phyloP scores from a whole-genome alignment of 2,329 filamentous ascomycete genomes.

The Metarhizium anisopliae region DNA sequence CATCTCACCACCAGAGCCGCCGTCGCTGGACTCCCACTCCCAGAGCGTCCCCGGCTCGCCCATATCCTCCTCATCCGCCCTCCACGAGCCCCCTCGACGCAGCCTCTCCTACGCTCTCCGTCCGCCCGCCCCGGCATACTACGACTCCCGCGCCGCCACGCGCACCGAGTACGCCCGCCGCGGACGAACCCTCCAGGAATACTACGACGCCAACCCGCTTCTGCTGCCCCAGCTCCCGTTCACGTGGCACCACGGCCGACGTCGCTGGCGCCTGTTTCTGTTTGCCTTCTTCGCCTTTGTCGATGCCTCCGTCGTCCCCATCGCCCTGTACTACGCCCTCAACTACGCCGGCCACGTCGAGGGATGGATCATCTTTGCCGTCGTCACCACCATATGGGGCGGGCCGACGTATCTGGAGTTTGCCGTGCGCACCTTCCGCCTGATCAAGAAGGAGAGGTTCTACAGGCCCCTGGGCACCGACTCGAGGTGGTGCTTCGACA shows the following conservation, averaged over 20 bases:
- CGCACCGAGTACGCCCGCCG: slow-evolving; percentile 24
- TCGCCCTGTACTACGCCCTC: slow-evolving; percentile 43
- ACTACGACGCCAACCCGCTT: slow-evolving; percentile 29
- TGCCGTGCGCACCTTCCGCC: slow-evolving; percentile 36
- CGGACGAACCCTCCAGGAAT: slow-evolving; percentile 27
- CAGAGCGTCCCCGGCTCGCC: neutral
- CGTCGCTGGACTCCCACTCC: neutral
- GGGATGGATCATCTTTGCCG: slow-evolving; percentile 38
- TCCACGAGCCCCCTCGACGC: slow-evolving; percentile 12
- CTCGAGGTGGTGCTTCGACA: slow-evolving; percentile 40
- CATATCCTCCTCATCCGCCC: neutral
- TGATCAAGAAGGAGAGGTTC: slow-evolving; percentile 38
- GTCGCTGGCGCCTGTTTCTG: slow-evolving; percentile 34
- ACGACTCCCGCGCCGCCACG: slow-evolving; percentile 30
- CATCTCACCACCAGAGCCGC: neutral
- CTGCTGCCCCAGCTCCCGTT: slow-evolving; percentile 31
- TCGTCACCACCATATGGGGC: slow-evolving; percentile 46
- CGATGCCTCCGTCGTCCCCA: slow-evolving; percentile 34
- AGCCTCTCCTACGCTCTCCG: slow-evolving; percentile 27
- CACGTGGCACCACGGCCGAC: slow-evolving; percentile 30
- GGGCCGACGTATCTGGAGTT: slow-evolving; percentile 46
- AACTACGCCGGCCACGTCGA: slow-evolving; percentile 29
- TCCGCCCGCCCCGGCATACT: slow-evolving; percentile 26
- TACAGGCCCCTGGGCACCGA: slow-evolving; percentile 40
- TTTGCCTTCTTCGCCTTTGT: slow-evolving; percentile 40